These are phyloP conservation scores for Cutaneotrichosporon sp. DNA, from an alignment of 1,284 basidiomycete species.

Conservation along the genomic window DNA sequence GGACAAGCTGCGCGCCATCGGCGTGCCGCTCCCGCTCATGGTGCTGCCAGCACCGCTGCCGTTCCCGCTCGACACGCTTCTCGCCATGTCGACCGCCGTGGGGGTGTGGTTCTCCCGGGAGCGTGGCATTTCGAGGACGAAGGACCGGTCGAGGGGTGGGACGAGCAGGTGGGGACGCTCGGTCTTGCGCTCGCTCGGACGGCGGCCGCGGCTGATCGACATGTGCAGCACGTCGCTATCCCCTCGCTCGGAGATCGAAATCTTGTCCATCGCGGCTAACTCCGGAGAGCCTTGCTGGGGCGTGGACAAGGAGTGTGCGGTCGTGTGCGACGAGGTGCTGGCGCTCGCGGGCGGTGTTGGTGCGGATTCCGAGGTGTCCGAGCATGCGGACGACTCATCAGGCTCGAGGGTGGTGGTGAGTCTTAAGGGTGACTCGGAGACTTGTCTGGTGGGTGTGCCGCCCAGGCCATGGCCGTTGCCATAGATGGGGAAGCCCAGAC, in stretches of 20 bases:
- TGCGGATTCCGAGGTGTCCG: neutral
- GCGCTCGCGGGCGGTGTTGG: neutral
- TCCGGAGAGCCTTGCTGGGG: slow-evolving; percentile 3
- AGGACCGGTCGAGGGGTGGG: neutral
- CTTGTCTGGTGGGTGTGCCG: neutral
- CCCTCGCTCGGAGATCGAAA: neutral
- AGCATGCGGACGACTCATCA: neutral
- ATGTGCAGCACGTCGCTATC: neutral
- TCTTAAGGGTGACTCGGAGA: slow-evolving; percentile 8
- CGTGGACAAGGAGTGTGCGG: neutral
- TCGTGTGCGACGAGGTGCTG: slow-evolving; percentile 8
- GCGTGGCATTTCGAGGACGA: neutral
- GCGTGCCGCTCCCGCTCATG: neutral
- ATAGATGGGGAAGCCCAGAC: neutral
- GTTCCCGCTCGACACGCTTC: slow-evolving; percentile 2
- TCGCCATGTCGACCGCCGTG: neutral
- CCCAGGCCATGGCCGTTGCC: neutral
- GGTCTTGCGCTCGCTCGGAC: neutral
- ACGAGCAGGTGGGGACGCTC: neutral
- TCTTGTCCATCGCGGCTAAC: neutral
- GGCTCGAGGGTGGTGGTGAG: slow-evolving; percentile 4
- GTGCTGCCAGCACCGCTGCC: neutral
- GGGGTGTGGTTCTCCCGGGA: neutral
- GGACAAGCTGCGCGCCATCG: neutral
- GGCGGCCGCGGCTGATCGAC: neutral